Evolutionary conservation across 108 stramenopile species (phyloP).

Genomic region (Cylindrotheca closterium): DNA sequence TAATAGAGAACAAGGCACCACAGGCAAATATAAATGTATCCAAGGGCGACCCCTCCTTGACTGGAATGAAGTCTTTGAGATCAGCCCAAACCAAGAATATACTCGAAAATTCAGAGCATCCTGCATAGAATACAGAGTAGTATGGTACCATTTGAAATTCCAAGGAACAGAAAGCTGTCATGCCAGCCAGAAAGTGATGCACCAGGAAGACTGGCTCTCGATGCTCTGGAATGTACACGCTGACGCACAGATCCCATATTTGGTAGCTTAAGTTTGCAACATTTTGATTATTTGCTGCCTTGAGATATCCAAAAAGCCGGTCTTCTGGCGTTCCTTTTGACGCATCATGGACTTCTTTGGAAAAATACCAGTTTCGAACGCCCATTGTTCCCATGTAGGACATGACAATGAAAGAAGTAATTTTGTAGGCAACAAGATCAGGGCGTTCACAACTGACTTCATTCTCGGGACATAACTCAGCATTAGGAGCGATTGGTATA

Average conservation of each 20-base stretch:
- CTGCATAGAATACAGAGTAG: slow-evolving; percentile 52
- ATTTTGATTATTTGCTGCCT: slow-evolving; percentile 18
- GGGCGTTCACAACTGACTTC: slow-evolving; percentile 6
- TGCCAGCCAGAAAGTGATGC: slow-evolving; percentile 51
- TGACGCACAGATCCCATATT: slow-evolving; percentile 53
- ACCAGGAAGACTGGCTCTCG: slow-evolving; percentile 35
- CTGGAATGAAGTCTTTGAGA: slow-evolving; percentile 35
- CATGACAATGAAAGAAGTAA: slow-evolving; percentile 15
- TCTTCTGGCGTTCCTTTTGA: slow-evolving; percentile 18
- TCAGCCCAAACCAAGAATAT: slow-evolving; percentile 57
- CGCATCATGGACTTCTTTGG: not conserved
- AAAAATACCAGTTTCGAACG: slow-evolving; percentile 12
- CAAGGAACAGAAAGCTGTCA: slow-evolving; percentile 40
- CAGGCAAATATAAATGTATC: slow-evolving; percentile 13
- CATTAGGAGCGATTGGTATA: not conserved
- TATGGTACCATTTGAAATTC: slow-evolving; percentile 42
- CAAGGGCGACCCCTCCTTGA: slow-evolving; percentile 4
- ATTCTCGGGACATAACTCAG: not conserved
- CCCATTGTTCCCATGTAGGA: slow-evolving; percentile 14
- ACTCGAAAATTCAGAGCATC: slow-evolving; percentile 50
- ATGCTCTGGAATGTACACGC: slow-evolving; percentile 46
- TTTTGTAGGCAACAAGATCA: slow-evolving; percentile 27
- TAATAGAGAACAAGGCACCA: slow-evolving; percentile 23
- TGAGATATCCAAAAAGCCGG: slow-evolving; percentile 31
- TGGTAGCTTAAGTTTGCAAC: slow-evolving; percentile 42